phyloP scores from a whole-genome alignment of 352 stramenopile species.

The Pseudoperonospora humuli region DNA sequence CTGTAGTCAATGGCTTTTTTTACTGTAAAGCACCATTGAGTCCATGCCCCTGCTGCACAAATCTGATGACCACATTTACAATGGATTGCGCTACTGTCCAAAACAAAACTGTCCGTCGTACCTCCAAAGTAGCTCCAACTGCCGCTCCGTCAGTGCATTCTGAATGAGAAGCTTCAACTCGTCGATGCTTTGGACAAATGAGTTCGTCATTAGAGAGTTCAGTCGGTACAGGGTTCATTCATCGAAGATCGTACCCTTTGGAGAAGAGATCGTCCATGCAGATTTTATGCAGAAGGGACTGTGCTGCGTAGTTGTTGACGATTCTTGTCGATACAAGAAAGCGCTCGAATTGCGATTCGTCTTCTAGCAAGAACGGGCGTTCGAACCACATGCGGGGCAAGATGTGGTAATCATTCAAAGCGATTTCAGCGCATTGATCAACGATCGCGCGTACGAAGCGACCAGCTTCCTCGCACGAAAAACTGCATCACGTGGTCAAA shows the following conservation, averaged over 20 bases:
- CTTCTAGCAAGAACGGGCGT: conserved; percentile 60
- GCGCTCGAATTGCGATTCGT: conserved; percentile 67
- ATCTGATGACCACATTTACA: conserved; percentile 2
- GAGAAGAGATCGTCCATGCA: conserved; percentile 46
- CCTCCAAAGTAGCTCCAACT: conserved; percentile 42
- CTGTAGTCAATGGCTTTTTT: too few species aligned
- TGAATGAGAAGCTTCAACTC: conserved; percentile 30
- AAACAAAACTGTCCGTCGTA: conserved; percentile 6
- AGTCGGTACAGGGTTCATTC: not conserved
- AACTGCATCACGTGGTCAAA: not conserved
- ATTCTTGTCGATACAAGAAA: conserved; percentile 64
- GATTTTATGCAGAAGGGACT: conserved; percentile 63
- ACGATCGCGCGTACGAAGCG: conserved; percentile 40
- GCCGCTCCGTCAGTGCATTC: conserved; percentile 28
- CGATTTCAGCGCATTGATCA: conserved; percentile 43
- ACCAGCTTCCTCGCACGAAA: conserved; percentile 33
- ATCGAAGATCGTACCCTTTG: conserved; percentile 23
- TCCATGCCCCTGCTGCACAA: conserved; percentile 25
- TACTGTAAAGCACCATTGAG: conserved; percentile 10
- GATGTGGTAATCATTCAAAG: conserved; percentile 30
- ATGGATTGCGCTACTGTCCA: not conserved
- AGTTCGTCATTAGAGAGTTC: conserved; percentile 4
- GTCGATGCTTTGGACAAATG: conserved; percentile 22
- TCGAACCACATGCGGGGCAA: conserved; percentile 70
- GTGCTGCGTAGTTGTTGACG: conserved; percentile 52